A percentile compares a stretch with the other conserved stretches of the same genome.
Conservation (phyloP, 179 eudicot genomes). For the Carnegiea gigantea region DNA sequence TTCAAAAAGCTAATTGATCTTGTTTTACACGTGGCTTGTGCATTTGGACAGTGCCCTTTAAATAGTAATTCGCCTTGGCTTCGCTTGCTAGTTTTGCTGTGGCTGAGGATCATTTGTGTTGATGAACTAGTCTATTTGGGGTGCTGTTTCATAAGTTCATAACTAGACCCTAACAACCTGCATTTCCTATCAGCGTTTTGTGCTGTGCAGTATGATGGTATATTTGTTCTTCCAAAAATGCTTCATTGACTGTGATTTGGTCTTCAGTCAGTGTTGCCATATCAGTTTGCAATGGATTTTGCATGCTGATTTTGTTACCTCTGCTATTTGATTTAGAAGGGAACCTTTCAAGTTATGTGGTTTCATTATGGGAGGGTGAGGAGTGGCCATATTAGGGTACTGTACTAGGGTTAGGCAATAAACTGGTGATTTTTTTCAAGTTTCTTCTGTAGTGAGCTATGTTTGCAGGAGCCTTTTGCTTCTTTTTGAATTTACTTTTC, state of each 20-base stretch:
- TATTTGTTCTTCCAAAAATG: not conserved
- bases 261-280: not conserved
- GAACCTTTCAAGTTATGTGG: not conserved
- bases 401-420: not conserved
- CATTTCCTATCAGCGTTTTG: not conserved
- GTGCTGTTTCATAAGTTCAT: not conserved
- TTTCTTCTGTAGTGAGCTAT: not conserved
- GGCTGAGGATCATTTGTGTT: not conserved
- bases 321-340: not conserved
- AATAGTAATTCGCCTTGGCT: not conserved
- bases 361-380: not conserved
- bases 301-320: not conserved
- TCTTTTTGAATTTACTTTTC: not conserved
- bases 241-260: not conserved
- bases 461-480: not conserved
- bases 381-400: not conserved
- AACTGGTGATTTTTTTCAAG: not conserved
- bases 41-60: not conserved
- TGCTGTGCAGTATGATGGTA: not conserved
- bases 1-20: not conserved
- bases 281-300: not conserved
- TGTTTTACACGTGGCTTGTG: not conserved
- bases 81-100: not conserved
- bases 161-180: not conserved
- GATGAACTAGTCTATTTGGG: not conserved